Percentiles rank a stretch among this genome's conserved stretches.
These are phyloP conservation scores for Ceratocystis diversiconidia DNA, from an alignment of 2,329 filamentous ascomycete species.

Conservation along the genomic window DNA sequence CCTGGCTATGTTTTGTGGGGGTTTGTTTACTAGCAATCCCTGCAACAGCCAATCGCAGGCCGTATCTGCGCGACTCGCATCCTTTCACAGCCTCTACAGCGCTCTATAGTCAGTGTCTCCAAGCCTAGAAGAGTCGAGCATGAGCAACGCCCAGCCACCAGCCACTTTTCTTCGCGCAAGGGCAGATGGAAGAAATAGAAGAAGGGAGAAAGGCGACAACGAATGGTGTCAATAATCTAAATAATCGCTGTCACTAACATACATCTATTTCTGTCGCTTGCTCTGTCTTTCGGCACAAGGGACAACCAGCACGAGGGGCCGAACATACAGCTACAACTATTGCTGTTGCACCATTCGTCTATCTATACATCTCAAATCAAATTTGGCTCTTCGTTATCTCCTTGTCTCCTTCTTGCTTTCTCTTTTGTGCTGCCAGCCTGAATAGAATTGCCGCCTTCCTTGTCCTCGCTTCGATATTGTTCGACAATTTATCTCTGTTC, in stretches of 20 bases:
- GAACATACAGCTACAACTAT: no score
- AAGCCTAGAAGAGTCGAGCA: neutral
- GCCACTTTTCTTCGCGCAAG: conserved; percentile 6
- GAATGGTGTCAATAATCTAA: neutral
- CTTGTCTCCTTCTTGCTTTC: no score
- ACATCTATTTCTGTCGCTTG: no score
- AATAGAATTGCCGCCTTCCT: no score
- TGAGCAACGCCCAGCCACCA: conserved; percentile 7
- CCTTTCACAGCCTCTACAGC: conserved; percentile 6
- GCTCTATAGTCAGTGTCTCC: neutral
- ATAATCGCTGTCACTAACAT: neutral
- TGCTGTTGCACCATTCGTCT: no score
- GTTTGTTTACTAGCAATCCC: conserved; percentile 17
- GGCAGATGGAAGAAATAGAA: conserved; percentile 3
- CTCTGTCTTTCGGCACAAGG: no score
- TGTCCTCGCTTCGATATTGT: no score
- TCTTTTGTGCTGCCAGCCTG: no score
- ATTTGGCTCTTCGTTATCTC: no score
- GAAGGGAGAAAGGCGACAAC: neutral
- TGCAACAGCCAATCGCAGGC: conserved; percentile 12
- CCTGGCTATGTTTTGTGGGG: conserved; percentile 10
- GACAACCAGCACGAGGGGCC: no score
- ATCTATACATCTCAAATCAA: no score
- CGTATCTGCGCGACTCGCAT: conserved; percentile 3
- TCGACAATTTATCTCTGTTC: no score